A percentile compares a stretch with the other conserved stretches of the same genome.
These are phyloP conservation scores for Oryza australiensis DNA, from an alignment of 176 grass and related monocot genomes.

Conservation along the genomic window DNA sequence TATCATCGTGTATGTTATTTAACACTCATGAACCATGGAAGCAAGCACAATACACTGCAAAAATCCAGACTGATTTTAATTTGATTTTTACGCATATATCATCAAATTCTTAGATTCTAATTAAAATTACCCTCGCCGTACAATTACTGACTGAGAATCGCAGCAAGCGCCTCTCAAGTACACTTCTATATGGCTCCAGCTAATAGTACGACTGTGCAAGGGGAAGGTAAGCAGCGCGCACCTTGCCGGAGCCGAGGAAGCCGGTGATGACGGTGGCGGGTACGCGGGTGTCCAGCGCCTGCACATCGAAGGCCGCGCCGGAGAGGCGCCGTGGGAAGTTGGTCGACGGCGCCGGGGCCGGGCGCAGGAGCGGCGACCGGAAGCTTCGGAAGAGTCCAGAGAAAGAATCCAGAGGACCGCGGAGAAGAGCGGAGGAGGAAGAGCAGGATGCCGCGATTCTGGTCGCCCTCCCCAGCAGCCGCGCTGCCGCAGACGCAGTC, in stretches of 20 bases:
- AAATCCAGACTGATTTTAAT: background rate
- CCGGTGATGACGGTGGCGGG: slow-evolving; percentile 76
- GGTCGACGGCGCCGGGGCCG: background rate
- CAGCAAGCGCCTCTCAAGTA: background rate
- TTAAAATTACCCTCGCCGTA: background rate
- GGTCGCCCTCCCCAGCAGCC: slow-evolving; percentile 37
- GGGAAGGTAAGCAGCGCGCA: slow-evolving; percentile 13
- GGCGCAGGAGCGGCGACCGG: background rate
- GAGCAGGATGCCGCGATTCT: slow-evolving; percentile 1
- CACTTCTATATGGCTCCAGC: background rate
- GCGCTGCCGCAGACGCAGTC: slow-evolving; percentile 33
- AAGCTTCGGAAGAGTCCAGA: slow-evolving; percentile 27
- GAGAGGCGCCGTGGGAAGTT: slow-evolving; percentile 24
- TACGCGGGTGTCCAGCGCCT: slow-evolving; percentile 60
- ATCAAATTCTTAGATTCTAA: background rate
- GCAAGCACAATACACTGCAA: background rate
- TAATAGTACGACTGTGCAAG: background rate
- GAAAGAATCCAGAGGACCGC: slow-evolving; percentile 7
- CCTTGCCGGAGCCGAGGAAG: slow-evolving; percentile 75
- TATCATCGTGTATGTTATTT: slow-evolving; percentile 4
- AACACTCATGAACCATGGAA: background rate
- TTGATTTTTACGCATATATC: background rate
- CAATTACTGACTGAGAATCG: background rate
- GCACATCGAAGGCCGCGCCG: slow-evolving; percentile 38
- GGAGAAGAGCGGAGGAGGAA: slow-evolving; percentile 30